These are phyloP conservation scores for Boletus speciosus DNA, from an alignment of 768 basidiomycete genomes.

Conservation along the genomic window DNA sequence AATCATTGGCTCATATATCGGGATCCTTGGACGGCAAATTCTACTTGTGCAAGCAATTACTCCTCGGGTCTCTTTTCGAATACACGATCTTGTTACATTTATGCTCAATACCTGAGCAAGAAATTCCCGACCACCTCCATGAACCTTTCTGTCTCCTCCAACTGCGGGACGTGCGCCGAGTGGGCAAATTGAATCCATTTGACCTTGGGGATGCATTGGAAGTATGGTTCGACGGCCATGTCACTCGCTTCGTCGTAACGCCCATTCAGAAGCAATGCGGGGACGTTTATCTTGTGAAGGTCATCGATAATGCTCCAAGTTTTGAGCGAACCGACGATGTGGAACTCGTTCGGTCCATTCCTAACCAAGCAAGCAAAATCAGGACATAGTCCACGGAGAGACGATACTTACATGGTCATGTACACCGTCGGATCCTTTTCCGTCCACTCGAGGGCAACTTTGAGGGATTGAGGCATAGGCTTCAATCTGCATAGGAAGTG, in stretches of 20 bases:
- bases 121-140: constrained; percentile 33
- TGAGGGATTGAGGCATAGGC: constrained; percentile 43
- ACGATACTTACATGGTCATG: constrained; percentile 39
- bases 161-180: constrained; percentile 35
- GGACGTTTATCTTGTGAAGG: constrained; percentile 30
- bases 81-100: neutral
- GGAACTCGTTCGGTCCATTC: constrained; percentile 41
- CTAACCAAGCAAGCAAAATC: constrained; percentile 18
- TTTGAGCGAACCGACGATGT: constrained; percentile 32
- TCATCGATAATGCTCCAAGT: constrained; percentile 35
- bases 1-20: neutral
- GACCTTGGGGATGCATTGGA: constrained; percentile 29
- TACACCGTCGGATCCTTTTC: constrained; percentile 48
- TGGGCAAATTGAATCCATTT: constrained; percentile 37
- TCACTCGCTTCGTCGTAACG: constrained; percentile 37
- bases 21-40: neutral
- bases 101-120: constrained; percentile 17
- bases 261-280: constrained; percentile 37
- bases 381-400: neutral
- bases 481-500: constrained; percentile 42
- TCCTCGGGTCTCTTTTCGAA: neutral
- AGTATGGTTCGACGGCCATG: constrained; percentile 32
- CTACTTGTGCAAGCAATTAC: neutral
- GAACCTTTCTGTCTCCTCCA: constrained; percentile 36
- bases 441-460: constrained; percentile 30